Evolutionary conservation across 495 filamentous ascomycete species (phyloP).

Genomic region (Penicillium salamii): DNA sequence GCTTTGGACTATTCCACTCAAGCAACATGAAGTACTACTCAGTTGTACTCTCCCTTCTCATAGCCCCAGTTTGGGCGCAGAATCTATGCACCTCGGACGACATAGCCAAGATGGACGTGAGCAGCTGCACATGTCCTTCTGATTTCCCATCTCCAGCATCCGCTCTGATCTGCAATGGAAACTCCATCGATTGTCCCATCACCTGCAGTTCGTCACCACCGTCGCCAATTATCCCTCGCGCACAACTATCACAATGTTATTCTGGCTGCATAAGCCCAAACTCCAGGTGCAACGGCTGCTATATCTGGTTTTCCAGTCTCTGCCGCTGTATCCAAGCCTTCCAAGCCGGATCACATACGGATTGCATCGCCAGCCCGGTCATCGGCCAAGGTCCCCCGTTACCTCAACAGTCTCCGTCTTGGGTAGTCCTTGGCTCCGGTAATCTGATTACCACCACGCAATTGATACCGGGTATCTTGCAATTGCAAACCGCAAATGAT

Average conservation of each 20-base stretch:
- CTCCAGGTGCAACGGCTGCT: slow-evolving; percentile 3
- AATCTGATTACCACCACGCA: slow-evolving; percentile 3
- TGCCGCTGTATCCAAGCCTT: background rate
- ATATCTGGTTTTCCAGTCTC: background rate
- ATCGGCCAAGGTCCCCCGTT: background rate
- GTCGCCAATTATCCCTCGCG: background rate
- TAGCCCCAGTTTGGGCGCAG: background rate
- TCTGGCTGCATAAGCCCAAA: background rate
- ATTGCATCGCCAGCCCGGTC: background rate
- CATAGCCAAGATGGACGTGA: slow-evolving; percentile 1
- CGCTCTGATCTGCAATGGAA: background rate
- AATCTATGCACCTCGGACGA: slow-evolving; percentile 1
- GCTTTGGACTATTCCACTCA: background rate
- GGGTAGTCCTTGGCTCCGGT: background rate
- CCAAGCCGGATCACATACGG: background rate
- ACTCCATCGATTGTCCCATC: background rate
- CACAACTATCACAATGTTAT: background rate
- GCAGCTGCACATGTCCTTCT: background rate
- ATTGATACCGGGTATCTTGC: background rate
- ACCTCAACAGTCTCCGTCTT: background rate
- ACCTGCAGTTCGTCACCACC: background rate
- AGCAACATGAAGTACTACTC: background rate
- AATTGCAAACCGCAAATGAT: background rate
- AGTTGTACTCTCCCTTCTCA: background rate
- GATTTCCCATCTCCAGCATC: background rate